Evolutionary conservation across 768 basidiomycete genomes (phyloP).

Genomic region (Mycena floridula): DNA sequence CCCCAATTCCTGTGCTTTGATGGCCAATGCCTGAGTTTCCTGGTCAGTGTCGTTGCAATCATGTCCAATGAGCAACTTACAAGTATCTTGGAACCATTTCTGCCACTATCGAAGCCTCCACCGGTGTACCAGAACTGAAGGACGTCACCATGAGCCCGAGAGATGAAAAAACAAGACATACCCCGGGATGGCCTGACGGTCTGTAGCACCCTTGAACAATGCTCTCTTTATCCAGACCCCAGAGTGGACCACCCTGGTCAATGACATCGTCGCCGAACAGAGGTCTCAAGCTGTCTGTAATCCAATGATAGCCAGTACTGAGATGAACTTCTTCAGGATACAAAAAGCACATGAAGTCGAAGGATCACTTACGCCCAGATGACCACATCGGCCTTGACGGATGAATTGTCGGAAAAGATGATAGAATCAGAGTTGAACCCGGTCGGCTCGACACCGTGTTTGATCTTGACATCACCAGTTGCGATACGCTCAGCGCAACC

Average conservation of each 20-base stretch:
- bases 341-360: not conserved
- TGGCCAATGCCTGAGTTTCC: too few relatives aligned
- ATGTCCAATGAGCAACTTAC: constrained; percentile 19
- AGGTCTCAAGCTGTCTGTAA: constrained; percentile 21
- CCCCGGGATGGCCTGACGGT: constrained; percentile 37
- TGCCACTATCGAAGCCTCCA: constrained; percentile 33
- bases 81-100: constrained; percentile 32
- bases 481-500: constrained; percentile 47
- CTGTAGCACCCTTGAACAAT: constrained; percentile 30
- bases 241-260: constrained; percentile 22
- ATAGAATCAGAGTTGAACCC: constrained; percentile 26
- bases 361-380: constrained; percentile 32
- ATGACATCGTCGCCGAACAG: constrained; percentile 30
- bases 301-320: constrained; percentile 26
- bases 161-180: constrained; percentile 11
- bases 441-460: constrained; percentile 42
- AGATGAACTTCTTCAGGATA: not conserved
- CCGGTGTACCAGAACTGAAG: constrained; percentile 32
- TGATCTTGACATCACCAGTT: constrained; percentile 51
- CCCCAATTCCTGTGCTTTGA: too few relatives aligned
- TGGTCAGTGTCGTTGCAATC: too few relatives aligned
- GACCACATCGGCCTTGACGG: constrained; percentile 35
- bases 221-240: constrained; percentile 36
- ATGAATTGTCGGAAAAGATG: constrained; percentile 30
- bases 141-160: not conserved